Evolutionary conservation across 768 basidiomycete genomes (phyloP).

Genomic region (Leccinum longicurvipes): DNA sequence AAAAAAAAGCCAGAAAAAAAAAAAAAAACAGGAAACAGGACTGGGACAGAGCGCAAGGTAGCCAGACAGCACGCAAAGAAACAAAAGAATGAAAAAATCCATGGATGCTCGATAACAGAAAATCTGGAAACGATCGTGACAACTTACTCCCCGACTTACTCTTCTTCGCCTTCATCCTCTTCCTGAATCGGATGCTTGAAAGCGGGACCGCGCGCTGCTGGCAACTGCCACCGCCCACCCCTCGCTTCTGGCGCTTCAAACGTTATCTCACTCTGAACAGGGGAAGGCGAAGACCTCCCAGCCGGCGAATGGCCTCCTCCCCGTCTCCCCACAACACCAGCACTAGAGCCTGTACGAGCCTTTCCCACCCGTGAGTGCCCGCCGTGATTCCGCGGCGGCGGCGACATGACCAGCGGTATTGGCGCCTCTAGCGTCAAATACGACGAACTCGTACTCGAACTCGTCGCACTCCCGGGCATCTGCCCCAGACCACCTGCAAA

Average conservation of each 20-base stretch:
- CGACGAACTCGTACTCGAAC: constrained; percentile 24
- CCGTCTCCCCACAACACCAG: constrained; percentile 32
- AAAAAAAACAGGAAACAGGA: neutral
- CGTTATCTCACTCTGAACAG: constrained; percentile 39
- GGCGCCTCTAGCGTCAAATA: constrained; percentile 34
- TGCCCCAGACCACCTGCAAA: constrained; percentile 83
- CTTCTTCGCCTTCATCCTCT: constrained; percentile 84
- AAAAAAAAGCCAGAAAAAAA: constrained; percentile 3
- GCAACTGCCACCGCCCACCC: constrained; percentile 65
- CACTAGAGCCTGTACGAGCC: constrained; percentile 21
- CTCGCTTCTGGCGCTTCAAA: constrained; percentile 50
- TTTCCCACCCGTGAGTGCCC: constrained; percentile 36
- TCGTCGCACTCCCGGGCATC: constrained; percentile 29
- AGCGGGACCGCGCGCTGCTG: constrained; percentile 64
- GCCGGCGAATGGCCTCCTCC: constrained; percentile 59
- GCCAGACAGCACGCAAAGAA: constrained; percentile 1
- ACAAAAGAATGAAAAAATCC: neutral
- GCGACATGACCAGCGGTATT: constrained; percentile 42
- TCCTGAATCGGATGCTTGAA: constrained; percentile 75
- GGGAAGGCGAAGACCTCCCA: constrained; percentile 59
- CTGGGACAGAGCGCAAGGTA: constrained; percentile 5
- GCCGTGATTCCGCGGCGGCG: constrained; percentile 48
- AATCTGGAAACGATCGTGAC: neutral
- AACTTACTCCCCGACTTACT: constrained; percentile 29
- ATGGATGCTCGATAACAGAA: constrained; percentile 12